phyloP scores from a whole-genome alignment of 148 eudicot species.

The Fagopyrum homotropicum region DNA sequence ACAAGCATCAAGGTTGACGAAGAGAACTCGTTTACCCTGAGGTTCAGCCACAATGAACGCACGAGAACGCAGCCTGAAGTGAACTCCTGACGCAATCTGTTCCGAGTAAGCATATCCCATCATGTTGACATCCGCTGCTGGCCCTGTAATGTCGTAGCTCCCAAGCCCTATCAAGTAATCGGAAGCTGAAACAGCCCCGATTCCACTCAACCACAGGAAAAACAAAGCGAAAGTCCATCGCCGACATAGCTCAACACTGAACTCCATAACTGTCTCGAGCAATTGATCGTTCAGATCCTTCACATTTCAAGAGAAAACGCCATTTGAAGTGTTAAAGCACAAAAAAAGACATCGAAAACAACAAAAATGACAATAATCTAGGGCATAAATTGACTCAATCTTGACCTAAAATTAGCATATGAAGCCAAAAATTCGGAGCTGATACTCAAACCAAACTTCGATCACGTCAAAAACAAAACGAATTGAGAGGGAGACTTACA shows the following conservation, averaged over 20 bases:
- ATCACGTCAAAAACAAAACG: no score
- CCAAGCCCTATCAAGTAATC: conserved; percentile 86
- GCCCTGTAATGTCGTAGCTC: conserved; percentile 97
- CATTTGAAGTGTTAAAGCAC: neutral
- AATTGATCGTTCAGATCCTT: neutral
- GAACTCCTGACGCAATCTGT: conserved; percentile 77
- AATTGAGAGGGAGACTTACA: neutral
- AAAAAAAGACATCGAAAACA: neutral
- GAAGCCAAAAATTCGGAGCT: neutral
- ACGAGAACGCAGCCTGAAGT: conserved; percentile 88
- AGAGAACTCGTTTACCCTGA: conserved; percentile 55
- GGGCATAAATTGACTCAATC: neutral
- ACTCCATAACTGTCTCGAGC: neutral
- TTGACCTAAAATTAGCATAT: neutral
- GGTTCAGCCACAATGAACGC: conserved; percentile 87
- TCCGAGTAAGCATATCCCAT: conserved; percentile 91
- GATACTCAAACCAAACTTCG: neutral
- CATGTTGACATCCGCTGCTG: conserved; percentile 99
- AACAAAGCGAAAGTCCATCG: neutral
- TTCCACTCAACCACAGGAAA: conserved; percentile 15
- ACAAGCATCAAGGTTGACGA: conserved; percentile 98
- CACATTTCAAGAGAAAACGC: neutral
- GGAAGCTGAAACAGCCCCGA: conserved; percentile 42
- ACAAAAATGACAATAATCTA: neutral
- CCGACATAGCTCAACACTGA: neutral